phyloP scores from a whole-genome alignment of 805 yeast species.

The Pichia kluyveri region DNA sequence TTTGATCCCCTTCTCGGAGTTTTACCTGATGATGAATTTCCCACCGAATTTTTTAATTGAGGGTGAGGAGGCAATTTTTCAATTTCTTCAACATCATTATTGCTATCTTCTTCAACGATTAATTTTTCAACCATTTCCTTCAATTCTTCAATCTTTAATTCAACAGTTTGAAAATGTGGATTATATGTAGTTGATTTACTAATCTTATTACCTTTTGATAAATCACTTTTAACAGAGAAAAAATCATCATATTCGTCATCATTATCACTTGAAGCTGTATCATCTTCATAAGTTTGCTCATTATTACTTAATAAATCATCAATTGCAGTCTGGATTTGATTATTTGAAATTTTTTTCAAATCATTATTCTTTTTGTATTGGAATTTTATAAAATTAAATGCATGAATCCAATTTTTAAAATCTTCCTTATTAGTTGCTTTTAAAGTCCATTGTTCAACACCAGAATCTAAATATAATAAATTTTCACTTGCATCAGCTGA shows the following conservation, averaged over 20 bases:
- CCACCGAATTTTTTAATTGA: not conserved
- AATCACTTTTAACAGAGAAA: not conserved
- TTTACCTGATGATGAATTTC: not conserved
- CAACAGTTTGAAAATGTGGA: constrained; percentile 3
- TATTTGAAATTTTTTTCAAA: not conserved
- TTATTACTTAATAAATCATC: not conserved
- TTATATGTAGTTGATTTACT: not conserved
- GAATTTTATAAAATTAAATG: constrained; percentile 49
- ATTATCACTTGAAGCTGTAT: not conserved
- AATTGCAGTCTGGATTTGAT: not conserved
- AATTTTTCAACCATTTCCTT: not conserved
- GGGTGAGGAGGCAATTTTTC: not conserved
- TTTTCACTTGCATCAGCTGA: constrained; percentile 62
- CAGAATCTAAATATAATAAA: constrained; percentile 81
- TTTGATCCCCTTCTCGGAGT: not conserved
- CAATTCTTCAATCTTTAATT: not conserved
- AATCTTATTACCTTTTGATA: not conserved
- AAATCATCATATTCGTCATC: not conserved
- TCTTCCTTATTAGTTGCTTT: constrained; percentile 58
- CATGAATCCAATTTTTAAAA: constrained; percentile 77
- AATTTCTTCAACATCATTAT: not conserved
- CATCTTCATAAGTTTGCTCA: not conserved
- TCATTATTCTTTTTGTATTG: constrained; percentile 16
- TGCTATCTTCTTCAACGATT: not conserved
- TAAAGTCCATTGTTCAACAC: constrained; percentile 88